Conservation (phyloP, 1,284 basidiomycete genomes). For the Grifola frondosa region DNA sequence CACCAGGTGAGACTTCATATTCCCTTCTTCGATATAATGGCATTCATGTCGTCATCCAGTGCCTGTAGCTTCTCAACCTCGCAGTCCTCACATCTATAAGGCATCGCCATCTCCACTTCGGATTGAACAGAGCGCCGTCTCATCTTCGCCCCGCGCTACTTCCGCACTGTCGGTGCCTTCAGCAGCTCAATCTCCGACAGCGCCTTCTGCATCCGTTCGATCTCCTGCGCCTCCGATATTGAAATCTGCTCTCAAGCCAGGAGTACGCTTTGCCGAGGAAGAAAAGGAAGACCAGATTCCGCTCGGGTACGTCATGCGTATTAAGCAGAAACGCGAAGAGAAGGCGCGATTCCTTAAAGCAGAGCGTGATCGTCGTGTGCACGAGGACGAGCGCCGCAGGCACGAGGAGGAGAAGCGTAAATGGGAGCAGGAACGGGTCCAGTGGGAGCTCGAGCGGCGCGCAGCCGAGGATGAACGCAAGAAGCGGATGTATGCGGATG, state of each 20-base stretch:
- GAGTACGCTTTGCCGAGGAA: slow-evolving; percentile 69
- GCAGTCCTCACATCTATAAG: slow-evolving; percentile 33
- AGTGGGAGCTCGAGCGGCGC: slow-evolving; percentile 56
- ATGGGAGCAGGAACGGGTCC: slow-evolving; percentile 54
- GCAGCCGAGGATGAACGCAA: slow-evolving; percentile 56
- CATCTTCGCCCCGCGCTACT: slow-evolving; percentile 14
- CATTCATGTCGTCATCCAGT: neutral
- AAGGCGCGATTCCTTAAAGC: slow-evolving; percentile 66
- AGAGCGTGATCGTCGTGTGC: slow-evolving; percentile 53
- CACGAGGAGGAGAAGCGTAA: slow-evolving; percentile 48
- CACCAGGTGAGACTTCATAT: slow-evolving; percentile 7
- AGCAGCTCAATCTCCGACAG: slow-evolving; percentile 11
- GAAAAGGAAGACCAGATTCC: slow-evolving; percentile 67
- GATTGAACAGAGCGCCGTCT: slow-evolving; percentile 36
- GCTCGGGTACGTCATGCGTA: slow-evolving; percentile 62
- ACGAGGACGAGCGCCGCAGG: slow-evolving; percentile 48
- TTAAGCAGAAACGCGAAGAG: slow-evolving; percentile 68
- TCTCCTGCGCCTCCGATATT: slow-evolving; percentile 8
- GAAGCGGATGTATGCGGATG: slow-evolving; percentile 54
- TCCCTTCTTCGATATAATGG: slow-evolving; percentile 8
- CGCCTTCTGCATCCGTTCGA: slow-evolving; percentile 14
- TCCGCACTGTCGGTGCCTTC: slow-evolving; percentile 8
- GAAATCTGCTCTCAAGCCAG: slow-evolving; percentile 42
- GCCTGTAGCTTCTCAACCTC: slow-evolving; percentile 2
- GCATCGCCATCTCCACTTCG: slow-evolving; percentile 55